Conservation (phyloP, 805 yeast species). For the Cyberlindnera suaveolens region DNA sequence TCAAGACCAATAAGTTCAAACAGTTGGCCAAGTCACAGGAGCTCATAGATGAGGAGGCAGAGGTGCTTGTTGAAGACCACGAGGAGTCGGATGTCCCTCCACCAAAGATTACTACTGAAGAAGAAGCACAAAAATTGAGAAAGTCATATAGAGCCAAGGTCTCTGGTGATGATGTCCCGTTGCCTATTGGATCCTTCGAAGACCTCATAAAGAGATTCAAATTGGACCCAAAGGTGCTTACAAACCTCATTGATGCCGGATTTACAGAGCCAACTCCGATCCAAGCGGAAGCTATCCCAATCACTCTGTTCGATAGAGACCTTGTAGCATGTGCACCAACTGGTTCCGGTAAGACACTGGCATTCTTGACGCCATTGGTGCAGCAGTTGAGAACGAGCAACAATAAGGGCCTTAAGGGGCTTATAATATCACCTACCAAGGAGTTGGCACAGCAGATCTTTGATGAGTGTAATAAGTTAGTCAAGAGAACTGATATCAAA, state of each 20-base stretch:
- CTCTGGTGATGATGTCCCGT: constrained; percentile 80
- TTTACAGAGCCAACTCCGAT: constrained; percentile 89
- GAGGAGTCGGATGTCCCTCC: constrained; percentile 29
- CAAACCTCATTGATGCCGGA: constrained; percentile 60
- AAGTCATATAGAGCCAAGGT: constrained; percentile 60
- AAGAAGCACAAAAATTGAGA: constrained; percentile 59
- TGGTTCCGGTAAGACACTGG: constrained; percentile 95
- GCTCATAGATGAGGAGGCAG: constrained; percentile 19
- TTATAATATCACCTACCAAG: constrained; percentile 89
- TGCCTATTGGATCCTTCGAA: constrained; percentile 85
- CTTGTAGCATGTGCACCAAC: constrained; percentile 95
- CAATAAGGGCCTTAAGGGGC: constrained; percentile 45
- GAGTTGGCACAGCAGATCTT: constrained; percentile 87
- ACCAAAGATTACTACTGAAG: constrained; percentile 40
- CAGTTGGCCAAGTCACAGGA: constrained; percentile 22
- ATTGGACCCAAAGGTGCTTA: constrained; percentile 46
- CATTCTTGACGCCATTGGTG: constrained; percentile 78
- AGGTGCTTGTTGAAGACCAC: constrained; percentile 21
- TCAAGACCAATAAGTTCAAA: constrained; percentile 46
- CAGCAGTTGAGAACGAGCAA: constrained; percentile 36
- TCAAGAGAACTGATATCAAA: constrained; percentile 38
- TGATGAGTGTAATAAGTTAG: constrained; percentile 55
- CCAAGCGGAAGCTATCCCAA: constrained; percentile 86
- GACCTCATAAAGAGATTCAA: constrained; percentile 68
- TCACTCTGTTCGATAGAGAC: constrained; percentile 63